Evolutionary conservation across 345 rosid species (phyloP).

Genomic region (Geranium brycei): DNA sequence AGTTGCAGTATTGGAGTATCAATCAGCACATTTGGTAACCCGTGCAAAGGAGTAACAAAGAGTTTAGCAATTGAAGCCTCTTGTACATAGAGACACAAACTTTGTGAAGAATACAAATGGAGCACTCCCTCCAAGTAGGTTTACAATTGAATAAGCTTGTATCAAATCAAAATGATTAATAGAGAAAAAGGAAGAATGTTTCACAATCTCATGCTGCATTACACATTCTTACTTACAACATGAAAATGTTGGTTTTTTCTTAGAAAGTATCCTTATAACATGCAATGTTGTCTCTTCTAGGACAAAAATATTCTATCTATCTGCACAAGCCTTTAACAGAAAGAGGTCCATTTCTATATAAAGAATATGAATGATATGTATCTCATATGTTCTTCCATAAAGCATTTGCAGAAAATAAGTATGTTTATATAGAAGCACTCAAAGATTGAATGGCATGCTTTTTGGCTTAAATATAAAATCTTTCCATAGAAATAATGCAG

Average conservation of each 20-base stretch:
- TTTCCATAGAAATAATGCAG: not conserved
- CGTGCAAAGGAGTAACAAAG: constrained; percentile 53
- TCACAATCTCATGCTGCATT: not conserved
- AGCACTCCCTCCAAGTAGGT: not conserved
- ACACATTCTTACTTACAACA: not conserved
- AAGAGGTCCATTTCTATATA: not conserved
- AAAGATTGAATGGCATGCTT: no score
- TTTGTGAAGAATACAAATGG: no score
- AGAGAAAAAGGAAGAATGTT: not conserved
- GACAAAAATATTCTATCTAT: not conserved
- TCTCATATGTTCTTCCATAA: no score
- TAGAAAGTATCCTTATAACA: not conserved
- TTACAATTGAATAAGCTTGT: not conserved
- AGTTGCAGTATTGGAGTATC: constrained; percentile 67
- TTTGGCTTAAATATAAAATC: no score
- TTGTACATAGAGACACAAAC: constrained; percentile 25
- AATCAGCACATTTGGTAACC: constrained; percentile 55
- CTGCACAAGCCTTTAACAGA: not conserved
- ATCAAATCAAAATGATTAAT: no score
- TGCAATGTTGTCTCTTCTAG: not conserved
- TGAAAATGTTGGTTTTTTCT: not conserved
- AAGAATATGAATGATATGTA: no score
- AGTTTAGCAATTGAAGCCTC: constrained; percentile 88
- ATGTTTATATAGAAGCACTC: no score
- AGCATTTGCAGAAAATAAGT: no score